Conservation (phyloP, 2,329 filamentous ascomycete genomes). For the Hypomyces rosellus region DNA sequence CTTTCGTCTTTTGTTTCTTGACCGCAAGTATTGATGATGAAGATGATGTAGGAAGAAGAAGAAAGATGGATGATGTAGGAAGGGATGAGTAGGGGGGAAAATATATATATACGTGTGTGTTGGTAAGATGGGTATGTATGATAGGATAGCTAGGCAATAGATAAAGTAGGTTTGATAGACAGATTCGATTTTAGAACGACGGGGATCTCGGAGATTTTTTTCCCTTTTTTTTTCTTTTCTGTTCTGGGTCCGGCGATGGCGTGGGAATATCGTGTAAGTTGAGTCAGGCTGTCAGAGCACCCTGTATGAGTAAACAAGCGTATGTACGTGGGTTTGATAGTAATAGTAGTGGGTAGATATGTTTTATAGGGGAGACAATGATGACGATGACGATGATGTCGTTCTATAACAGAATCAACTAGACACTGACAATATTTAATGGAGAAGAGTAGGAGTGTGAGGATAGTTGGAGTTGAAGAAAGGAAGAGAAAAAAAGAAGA, state of each 20-base stretch:
- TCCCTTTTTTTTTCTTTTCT: no score
- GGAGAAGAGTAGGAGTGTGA: not conserved
- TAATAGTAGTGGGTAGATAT: not conserved
- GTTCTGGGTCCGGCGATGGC: no score
- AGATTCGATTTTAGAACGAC: no score
- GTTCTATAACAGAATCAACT: not conserved
- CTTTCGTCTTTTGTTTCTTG: not conserved
- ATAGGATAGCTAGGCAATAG: no score
- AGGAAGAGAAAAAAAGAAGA: not conserved
- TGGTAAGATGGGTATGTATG: no score
- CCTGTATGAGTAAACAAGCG: no score
- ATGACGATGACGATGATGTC: not conserved
- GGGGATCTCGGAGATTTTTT: no score
- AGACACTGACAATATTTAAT: not conserved
- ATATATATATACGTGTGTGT: no score
- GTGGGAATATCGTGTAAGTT: not conserved
- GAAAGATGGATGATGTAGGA: not conserved
- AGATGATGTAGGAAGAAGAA: not conserved
- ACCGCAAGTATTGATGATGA: no score
- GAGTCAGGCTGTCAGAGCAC: not conserved
- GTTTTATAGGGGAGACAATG: not conserved
- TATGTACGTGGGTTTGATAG: not conserved
- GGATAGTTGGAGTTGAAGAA: not conserved
- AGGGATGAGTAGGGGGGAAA: not conserved
- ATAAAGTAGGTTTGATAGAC: no score